Conservation (phyloP, 805 yeast genomes). For the Pichia occidentalis region DNA sequence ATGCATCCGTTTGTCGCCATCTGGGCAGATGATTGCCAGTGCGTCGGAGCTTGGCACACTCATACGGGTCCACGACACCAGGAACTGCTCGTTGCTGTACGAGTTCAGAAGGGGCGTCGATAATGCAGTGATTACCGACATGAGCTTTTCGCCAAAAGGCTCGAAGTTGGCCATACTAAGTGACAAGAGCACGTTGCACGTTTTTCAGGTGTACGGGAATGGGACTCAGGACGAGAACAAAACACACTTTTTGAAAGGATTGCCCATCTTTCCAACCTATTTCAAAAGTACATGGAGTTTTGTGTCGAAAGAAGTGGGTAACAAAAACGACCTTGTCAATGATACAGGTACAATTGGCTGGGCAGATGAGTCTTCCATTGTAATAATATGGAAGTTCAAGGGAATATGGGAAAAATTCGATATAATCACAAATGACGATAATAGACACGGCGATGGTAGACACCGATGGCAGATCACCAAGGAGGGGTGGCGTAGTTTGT, state of each 20-base stretch:
- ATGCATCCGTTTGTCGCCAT: conserved; percentile 53
- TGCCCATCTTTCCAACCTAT: conserved; percentile 56
- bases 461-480: conserved; percentile 50
- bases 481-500: conserved; percentile 64
- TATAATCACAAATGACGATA: conserved; percentile 45
- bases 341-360: conserved; percentile 57
- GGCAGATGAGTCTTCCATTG: conserved; percentile 66
- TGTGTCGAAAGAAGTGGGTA: conserved; percentile 56
- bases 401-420: conserved; percentile 85
- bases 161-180: conserved; percentile 75
- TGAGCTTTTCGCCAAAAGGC: conserved; percentile 78
- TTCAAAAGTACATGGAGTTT: conserved; percentile 86
- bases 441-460: conserved; percentile 9
- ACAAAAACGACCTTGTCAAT: conserved; percentile 27
- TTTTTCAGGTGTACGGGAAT: conserved; percentile 36
- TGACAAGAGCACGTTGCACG: conserved; percentile 84
- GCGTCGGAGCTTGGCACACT: conserved; percentile 82
- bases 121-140: conserved; percentile 70
- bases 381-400: conserved; percentile 67
- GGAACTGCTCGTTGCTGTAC: conserved; percentile 60
- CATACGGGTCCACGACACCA: conserved; percentile 64
- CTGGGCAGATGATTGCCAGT: conserved; percentile 67
- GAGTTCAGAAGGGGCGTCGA: conserved; percentile 91
- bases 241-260: conserved; percentile 56
- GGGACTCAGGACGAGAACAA: conserved; percentile 24